phyloP scores from a whole-genome alignment of 768 basidiomycete species.

The Nidula microcarpa region DNA sequence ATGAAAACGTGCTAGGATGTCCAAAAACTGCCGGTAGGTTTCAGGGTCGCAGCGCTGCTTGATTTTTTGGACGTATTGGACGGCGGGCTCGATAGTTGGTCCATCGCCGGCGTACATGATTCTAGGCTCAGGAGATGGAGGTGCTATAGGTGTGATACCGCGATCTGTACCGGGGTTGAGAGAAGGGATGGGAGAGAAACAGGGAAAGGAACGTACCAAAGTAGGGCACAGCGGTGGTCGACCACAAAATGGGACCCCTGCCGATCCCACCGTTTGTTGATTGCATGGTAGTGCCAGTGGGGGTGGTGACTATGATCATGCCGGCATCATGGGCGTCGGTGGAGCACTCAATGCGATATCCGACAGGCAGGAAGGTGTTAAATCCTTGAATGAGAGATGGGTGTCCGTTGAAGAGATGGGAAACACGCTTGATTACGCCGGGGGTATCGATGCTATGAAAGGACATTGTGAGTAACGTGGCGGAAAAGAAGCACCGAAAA shows the following conservation, averaged over 20 bases:
- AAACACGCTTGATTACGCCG: conserved; percentile 94
- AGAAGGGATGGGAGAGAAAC: neutral
- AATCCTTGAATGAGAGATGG: conserved; percentile 93
- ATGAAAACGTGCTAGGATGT: conserved; percentile 67
- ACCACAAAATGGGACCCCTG: conserved; percentile 33
- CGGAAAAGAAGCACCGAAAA: neutral
- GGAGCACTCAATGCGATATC: conserved; percentile 88
- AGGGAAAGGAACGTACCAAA: neutral
- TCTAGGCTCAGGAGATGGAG: conserved; percentile 29
- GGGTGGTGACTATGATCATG: conserved; percentile 76
- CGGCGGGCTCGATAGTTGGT: conserved; percentile 68
- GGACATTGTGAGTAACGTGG: neutral
- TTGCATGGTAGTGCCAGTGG: conserved; percentile 60
- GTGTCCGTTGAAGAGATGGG: conserved; percentile 88
- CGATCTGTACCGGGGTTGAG: neutral
- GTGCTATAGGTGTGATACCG: neutral
- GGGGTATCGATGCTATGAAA: conserved; percentile 87
- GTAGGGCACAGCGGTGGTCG: conserved; percentile 12
- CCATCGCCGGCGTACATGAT: conserved; percentile 27
- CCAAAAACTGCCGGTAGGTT: conserved; percentile 77
- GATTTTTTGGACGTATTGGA: conserved; percentile 96
- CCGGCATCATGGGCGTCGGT: conserved; percentile 59
- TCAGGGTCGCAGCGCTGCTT: conserved; percentile 91
- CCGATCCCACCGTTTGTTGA: conserved; percentile 45
- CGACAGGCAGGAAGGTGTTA: conserved; percentile 94